Evolutionary conservation across 768 basidiomycete genomes (phyloP).

Genomic region (Xanthoconium stramineum): DNA sequence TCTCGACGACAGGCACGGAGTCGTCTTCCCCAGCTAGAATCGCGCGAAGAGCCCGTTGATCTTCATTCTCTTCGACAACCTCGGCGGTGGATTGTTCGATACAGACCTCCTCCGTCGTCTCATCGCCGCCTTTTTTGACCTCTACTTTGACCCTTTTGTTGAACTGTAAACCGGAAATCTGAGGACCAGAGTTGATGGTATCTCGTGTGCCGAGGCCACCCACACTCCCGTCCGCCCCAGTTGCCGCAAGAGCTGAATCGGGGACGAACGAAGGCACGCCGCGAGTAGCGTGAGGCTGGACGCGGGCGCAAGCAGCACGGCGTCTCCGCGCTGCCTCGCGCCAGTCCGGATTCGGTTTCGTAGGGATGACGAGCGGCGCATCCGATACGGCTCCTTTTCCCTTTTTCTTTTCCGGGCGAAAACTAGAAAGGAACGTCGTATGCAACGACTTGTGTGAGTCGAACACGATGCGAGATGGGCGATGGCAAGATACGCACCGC

Average conservation of each 20-base stretch:
- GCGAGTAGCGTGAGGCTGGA: constrained; percentile 9
- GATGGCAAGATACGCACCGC: constrained; percentile 67
- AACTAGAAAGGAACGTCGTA: constrained; percentile 29
- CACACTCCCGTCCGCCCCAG: constrained; percentile 68
- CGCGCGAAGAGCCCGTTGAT: constrained; percentile 77
- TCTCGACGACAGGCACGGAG: constrained; percentile 46
- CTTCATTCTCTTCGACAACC: constrained; percentile 60
- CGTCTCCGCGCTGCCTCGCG: constrained; percentile 70
- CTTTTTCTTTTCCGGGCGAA: constrained; percentile 42
- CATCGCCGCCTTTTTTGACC: constrained; percentile 28
- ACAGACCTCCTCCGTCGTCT: background rate
- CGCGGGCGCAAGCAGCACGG: constrained; percentile 22
- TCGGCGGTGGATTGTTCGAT: constrained; percentile 18
- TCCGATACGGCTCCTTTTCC: constrained; percentile 30
- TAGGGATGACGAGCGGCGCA: constrained; percentile 79
- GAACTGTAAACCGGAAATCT: constrained; percentile 64
- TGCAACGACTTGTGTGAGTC: constrained; percentile 65
- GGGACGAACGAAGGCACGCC: constrained; percentile 55
- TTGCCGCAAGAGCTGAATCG: constrained; percentile 49
- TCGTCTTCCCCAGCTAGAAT: constrained; percentile 56
- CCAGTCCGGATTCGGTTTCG: constrained; percentile 90
- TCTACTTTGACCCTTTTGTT: constrained; percentile 34
- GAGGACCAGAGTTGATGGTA: constrained; percentile 73
- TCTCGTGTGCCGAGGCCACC: constrained; percentile 76
- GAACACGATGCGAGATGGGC: constrained; percentile 41